Base-by-base conservation (phyloP, 306 rosid genomes). In the Cicer pinnatifidum region DNA sequence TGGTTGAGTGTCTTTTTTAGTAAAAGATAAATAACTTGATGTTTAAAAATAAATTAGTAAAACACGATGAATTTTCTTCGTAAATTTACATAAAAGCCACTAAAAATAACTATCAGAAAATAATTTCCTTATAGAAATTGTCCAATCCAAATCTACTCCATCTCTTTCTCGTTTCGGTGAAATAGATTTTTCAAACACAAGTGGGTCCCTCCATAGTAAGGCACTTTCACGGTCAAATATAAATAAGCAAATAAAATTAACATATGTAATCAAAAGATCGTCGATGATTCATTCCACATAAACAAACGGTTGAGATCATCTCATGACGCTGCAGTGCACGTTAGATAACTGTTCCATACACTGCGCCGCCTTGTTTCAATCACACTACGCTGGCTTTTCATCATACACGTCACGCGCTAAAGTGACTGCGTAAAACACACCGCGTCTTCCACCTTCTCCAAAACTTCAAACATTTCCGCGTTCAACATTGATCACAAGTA, bases 331-430 rank as follows among this genome's bases (percentile, higher is more conserved):
- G 19, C 1, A 44, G 82, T 12, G 43, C 52, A 33, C 15, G 54
- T 9, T 72, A 62, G 80, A 53, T 38, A 73, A 16, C 33, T 46
- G 46, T 44, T 0, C 11, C 66, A 41, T 60, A 62, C 23, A 2
- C 16, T 17, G 71, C 65, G 57, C 78, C 23, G 64, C 45, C 1
- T 39, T 65, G 78, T 13, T 11, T 63, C 15, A 1, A 2, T 57
- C 72, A 13, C 17, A 8, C 33, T 12, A 20, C 17, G 67, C 59
- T 75, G 82, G 80, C 85, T 66, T 52, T 61, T 20, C 60, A 13
- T 8, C 19, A 40, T 4, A 85, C 85, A 82, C 82, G 82, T 82
- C 59, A 85, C 88, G 90, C 87, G 86, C 88, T 62, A 12, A 60
- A 4, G 11, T 1, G 6, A 51, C 53, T 67, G 83, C 78, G 88